Percentiles rank a stretch among this genome's conserved stretches.
phyloP scores from a whole-genome alignment of 257 asterid genomes.

The Anisodus tanguticus region DNA sequence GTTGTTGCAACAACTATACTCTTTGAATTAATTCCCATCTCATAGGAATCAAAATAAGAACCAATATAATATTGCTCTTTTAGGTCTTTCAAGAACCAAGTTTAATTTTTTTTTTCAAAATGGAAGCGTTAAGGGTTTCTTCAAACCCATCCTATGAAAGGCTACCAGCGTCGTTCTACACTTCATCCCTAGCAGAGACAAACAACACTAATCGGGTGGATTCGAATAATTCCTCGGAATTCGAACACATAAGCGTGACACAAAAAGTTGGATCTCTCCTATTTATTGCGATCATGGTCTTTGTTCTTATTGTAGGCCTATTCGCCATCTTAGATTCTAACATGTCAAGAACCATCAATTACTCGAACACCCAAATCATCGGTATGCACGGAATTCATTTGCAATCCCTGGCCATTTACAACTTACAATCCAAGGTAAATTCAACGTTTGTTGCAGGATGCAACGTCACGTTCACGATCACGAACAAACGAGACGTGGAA shows the following conservation, averaged over 20 bases:
- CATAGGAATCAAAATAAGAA: neutral
- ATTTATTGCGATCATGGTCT: neutral
- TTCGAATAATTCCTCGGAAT: neutral
- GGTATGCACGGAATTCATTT: conserved; percentile 14
- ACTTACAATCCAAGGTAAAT: neutral
- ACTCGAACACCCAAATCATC: neutral
- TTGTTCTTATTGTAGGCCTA: conserved; percentile 2
- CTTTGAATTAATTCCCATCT: neutral
- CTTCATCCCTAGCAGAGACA: conserved; percentile 18
- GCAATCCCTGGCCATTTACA: neutral
- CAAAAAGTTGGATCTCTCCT: conserved; percentile 6
- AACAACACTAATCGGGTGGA: neutral
- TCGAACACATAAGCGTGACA: neutral
- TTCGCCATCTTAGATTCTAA: conserved; percentile 13
- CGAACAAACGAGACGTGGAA: neutral
- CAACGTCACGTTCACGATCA: neutral
- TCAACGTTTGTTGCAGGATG: conserved; percentile 9
- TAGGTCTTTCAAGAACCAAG: neutral
- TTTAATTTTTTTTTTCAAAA: neutral
- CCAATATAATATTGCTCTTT: neutral
- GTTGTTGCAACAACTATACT: neutral
- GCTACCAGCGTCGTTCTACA: conserved; percentile 5
- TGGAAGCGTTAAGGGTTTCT: neutral
- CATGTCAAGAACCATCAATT: neutral
- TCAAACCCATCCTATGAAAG: conserved; percentile 25